A percentile compares a stretch with the other conserved stretches of the same genome.
phyloP scores from a whole-genome alignment of 2,329 filamentous ascomycete species.

The Pseudogymnoascus sp. region DNA sequence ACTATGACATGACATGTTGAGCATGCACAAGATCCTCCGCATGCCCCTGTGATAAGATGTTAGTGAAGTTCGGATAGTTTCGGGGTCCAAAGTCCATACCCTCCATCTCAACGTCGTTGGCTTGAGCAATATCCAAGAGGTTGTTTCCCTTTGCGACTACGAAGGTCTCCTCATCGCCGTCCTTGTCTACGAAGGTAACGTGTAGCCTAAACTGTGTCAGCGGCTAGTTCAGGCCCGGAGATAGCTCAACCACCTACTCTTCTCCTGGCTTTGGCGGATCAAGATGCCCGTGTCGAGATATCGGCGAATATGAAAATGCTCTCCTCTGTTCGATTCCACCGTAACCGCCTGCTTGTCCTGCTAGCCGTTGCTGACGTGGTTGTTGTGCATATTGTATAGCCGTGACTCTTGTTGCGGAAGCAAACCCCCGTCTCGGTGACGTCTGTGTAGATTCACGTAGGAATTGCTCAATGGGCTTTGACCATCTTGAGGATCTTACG shows the following conservation, averaged over 20 bases:
- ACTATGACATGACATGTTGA: constrained; percentile 70
- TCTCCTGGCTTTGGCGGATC: constrained; percentile 80
- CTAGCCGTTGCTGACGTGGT: constrained; percentile 1
- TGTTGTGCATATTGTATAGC: neutral
- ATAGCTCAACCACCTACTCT: constrained; percentile 52
- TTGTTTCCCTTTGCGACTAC: constrained; percentile 83
- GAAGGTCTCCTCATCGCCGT: constrained; percentile 65
- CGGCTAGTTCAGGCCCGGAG: constrained; percentile 12
- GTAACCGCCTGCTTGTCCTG: neutral
- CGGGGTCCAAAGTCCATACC: constrained; percentile 36
- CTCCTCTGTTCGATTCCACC: constrained; percentile 23
- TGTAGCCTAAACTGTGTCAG: constrained; percentile 50
- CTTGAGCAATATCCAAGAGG: constrained; percentile 88
- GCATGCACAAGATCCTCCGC: constrained; percentile 73
- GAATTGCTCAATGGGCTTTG: neutral
- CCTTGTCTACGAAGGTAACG: constrained; percentile 91
- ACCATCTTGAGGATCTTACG: neutral
- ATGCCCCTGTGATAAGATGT: constrained; percentile 51
- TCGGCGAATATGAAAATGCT: constrained; percentile 57
- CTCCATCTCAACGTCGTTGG: constrained; percentile 95
- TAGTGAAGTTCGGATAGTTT: constrained; percentile 2
- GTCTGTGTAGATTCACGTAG: neutral
- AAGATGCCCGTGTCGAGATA: constrained; percentile 66
- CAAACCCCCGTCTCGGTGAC: constrained; percentile 1
- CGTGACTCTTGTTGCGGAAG: constrained; percentile 4